These are phyloP conservation scores for Podochytrium sp. DNA, from an alignment of 192 early-diverging fungal species.

Conservation along the genomic window DNA sequence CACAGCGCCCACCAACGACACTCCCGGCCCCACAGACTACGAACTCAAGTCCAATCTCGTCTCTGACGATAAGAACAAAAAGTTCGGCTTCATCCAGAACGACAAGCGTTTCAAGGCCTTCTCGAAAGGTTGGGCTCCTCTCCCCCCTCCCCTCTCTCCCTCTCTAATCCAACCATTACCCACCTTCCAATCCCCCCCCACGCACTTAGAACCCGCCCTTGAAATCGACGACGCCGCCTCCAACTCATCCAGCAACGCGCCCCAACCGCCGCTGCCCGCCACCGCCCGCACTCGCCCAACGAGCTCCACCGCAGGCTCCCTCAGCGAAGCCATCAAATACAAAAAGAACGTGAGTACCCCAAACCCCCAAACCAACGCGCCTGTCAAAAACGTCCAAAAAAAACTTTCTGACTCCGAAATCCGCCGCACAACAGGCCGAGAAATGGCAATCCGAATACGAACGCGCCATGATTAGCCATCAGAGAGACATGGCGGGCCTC, in stretches of 20 bases:
- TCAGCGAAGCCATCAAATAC: constrained; percentile 8
- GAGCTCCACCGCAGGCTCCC: not conserved
- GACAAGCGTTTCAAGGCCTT: constrained; percentile 18
- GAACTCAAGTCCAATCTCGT: constrained; percentile 21
- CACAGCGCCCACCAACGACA: not conserved
- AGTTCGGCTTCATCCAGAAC: constrained; percentile 12
- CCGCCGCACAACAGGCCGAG: constrained; percentile 25
- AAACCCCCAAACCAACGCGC: not conserved
- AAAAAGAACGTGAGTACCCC: not conserved
- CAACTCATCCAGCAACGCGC: not conserved
- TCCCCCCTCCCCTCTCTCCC: not conserved
- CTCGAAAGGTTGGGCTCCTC: not conserved
- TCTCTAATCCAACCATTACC: not conserved
- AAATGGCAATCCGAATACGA: constrained; percentile 33
- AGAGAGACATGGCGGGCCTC: constrained; percentile 11
- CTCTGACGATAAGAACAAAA: constrained; percentile 15
- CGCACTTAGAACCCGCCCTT: not conserved
- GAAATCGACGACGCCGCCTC: not conserved
- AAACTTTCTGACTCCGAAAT: too few species aligned
- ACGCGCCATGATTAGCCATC: not conserved
- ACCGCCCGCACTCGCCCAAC: not conserved
- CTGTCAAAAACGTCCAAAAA: not conserved
- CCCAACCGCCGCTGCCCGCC: not conserved
- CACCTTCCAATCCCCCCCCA: not conserved
- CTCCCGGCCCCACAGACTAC: constrained; percentile 26